A percentile compares a stretch with the other conserved stretches of the same genome.
Conservation (phyloP, 2,329 filamentous ascomycete species). For the Phyllosticta citriasiana region DNA sequence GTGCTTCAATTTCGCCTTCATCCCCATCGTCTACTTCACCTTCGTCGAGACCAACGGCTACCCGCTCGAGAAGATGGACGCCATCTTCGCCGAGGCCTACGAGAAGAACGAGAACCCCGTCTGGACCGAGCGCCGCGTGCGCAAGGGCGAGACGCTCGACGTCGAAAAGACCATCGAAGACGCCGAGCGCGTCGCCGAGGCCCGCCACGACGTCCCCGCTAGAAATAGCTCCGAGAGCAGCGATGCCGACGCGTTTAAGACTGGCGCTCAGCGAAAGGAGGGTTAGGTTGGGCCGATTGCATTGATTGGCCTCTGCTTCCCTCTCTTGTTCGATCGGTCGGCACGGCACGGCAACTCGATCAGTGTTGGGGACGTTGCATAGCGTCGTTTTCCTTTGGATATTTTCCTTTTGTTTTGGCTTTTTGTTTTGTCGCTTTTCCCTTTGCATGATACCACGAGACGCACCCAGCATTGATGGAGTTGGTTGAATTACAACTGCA, state of each 20-base stretch:
- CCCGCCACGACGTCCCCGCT: background rate
- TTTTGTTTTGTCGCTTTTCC: background rate
- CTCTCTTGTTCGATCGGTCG: background rate
- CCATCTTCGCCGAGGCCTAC: conserved; percentile 19
- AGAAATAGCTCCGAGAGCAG: background rate
- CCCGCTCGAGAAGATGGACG: conserved; percentile 21
- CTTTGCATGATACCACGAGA: background rate
- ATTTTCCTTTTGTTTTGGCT: background rate
- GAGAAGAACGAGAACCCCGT: conserved; percentile 20
- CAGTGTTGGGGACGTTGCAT: background rate
- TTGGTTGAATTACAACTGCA: background rate
- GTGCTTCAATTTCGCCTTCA: conserved; percentile 9
- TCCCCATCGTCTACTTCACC: conserved; percentile 17
- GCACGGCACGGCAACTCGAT: background rate
- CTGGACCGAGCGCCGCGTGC: conserved; percentile 15
- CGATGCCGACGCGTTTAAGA: background rate
- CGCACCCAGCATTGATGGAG: background rate
- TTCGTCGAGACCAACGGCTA: conserved; percentile 13
- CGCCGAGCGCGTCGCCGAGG: conserved; percentile 5
- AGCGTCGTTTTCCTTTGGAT: background rate
- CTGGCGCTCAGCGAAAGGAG: background rate
- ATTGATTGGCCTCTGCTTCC: no score
- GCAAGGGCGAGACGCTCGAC: conserved; percentile 16
- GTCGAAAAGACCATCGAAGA: conserved; percentile 12
- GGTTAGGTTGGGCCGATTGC: background rate